phyloP scores from a whole-genome alignment of 2,329 filamentous ascomycete genomes.

The Cercospora zeae-maydis region DNA sequence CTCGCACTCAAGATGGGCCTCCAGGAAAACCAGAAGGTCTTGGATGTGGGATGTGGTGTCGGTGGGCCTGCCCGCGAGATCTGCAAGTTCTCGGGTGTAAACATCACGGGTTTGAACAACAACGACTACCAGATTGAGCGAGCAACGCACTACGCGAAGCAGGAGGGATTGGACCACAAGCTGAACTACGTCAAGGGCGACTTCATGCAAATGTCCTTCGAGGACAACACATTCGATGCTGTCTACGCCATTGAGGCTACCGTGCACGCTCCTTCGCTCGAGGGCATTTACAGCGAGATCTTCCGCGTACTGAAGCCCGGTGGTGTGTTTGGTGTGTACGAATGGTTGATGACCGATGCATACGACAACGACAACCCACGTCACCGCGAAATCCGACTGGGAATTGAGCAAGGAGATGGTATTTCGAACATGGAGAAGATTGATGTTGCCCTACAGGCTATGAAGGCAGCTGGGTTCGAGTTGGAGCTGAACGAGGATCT shows the following conservation, averaged over 20 bases:
- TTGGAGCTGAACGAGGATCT: slow-evolving; percentile 82
- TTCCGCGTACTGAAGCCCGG: slow-evolving; percentile 94
- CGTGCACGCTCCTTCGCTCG: slow-evolving; percentile 84
- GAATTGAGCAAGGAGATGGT: slow-evolving; percentile 92
- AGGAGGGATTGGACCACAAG: slow-evolving; percentile 76
- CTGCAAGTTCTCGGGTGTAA: slow-evolving; percentile 86
- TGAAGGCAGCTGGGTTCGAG: slow-evolving; percentile 83
- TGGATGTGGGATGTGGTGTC: slow-evolving; percentile 96
- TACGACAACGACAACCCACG: slow-evolving; percentile 86
- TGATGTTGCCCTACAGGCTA: slow-evolving; percentile 73
- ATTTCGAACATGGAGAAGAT: slow-evolving; percentile 97
- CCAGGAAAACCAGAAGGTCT: slow-evolving; percentile 78
- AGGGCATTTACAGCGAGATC: slow-evolving; percentile 91
- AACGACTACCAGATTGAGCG: slow-evolving; percentile 99
- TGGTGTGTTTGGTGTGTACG: slow-evolving; percentile 93
- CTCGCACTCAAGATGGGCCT: slow-evolving; percentile 86
- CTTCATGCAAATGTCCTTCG: slow-evolving; percentile 99
- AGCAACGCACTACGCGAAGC: slow-evolving; percentile 77
- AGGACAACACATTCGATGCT: slow-evolving; percentile 86
- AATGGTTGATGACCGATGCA: slow-evolving; percentile 96
- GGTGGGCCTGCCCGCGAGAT: slow-evolving; percentile 95
- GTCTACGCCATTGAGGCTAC: slow-evolving; percentile 98
- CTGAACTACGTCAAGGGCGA: slow-evolving; percentile 88
- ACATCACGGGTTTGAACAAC: slow-evolving; percentile 93
- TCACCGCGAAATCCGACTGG: slow-evolving; percentile 86